Percentiles rank a stretch among this genome's conserved stretches.
Evolutionary conservation across 352 stramenopile genomes (phyloP).

Genomic region (Phytophthora sojae): DNA sequence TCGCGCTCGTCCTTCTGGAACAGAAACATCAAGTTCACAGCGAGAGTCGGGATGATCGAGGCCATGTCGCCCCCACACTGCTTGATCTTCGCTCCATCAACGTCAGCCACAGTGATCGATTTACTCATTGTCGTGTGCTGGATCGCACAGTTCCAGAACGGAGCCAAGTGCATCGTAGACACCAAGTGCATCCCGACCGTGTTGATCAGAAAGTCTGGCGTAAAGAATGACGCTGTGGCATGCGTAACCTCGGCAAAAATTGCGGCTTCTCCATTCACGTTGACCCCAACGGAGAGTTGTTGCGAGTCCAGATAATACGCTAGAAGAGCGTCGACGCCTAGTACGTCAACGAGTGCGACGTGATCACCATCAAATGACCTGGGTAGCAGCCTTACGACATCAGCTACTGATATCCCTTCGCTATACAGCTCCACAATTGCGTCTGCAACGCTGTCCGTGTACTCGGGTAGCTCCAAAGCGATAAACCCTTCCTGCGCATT

Average conservation of each 20-base stretch:
- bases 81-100: slow-evolving; percentile 23
- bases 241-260: slow-evolving; percentile 43
- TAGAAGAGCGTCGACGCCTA: slow-evolving; percentile 30
- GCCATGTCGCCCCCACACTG: slow-evolving; percentile 27
- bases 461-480: slow-evolving; percentile 15
- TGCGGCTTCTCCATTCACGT: slow-evolving; percentile 41
- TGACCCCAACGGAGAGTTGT: slow-evolving; percentile 33
- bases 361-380: slow-evolving; percentile 22
- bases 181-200: slow-evolving; percentile 41
- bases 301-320: slow-evolving; percentile 28
- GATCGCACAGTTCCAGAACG: slow-evolving; percentile 50
- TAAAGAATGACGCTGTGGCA: slow-evolving; percentile 26
- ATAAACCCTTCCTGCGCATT: slow-evolving; percentile 37
- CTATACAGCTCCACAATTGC: slow-evolving; percentile 31
- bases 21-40: slow-evolving; percentile 48
- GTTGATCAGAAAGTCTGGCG: slow-evolving; percentile 35
- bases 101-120: slow-evolving; percentile 14
- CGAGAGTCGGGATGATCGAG: slow-evolving; percentile 26
- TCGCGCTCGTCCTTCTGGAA: slow-evolving; percentile 37
- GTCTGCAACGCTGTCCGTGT: slow-evolving; percentile 26
- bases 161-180: slow-evolving; percentile 36
- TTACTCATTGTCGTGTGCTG: slow-evolving; percentile 47
- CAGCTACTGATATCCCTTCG: slow-evolving; percentile 31
- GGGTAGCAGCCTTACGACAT: slow-evolving; percentile 29
- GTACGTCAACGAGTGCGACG: slow-evolving; percentile 33